phyloP scores from a whole-genome alignment of 2,329 filamentous ascomycete species.

The Penicillium hesseltinei region DNA sequence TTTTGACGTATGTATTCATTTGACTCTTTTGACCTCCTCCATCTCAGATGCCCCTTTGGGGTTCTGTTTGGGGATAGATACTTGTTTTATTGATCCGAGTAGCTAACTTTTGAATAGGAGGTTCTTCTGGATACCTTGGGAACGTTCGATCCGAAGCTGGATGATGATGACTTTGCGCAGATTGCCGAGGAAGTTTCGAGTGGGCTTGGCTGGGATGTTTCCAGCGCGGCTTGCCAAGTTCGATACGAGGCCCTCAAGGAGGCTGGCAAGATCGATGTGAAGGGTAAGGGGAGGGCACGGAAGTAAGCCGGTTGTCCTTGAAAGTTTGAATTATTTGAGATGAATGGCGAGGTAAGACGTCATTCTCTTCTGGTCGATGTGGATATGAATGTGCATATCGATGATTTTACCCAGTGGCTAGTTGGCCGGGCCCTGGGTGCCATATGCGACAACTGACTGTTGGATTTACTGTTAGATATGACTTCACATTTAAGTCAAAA shows the following conservation, averaged over 20 bases:
- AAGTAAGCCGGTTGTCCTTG: background rate
- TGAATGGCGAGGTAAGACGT: background rate
- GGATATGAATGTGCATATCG: background rate
- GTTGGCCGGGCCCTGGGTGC: background rate
- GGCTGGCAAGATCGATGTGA: background rate
- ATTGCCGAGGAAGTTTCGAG: background rate
- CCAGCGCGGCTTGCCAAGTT: background rate
- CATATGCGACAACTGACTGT: background rate
- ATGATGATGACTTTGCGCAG: background rate
- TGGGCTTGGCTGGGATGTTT: background rate
- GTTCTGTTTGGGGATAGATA: background rate
- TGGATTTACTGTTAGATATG: background rate
- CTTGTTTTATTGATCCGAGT: background rate
- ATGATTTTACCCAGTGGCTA: background rate
- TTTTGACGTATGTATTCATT: conserved; percentile 1
- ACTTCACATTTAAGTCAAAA: background rate
- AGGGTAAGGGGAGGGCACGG: background rate
- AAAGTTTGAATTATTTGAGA: background rate
- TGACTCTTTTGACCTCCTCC: background rate
- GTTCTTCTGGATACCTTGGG: background rate
- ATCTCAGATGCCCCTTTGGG: background rate
- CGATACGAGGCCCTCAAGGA: background rate
- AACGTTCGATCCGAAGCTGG: background rate
- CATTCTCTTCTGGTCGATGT: background rate
- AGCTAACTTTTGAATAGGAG: background rate